Evolutionary conservation across 306 rosid species (phyloP), one percentile per base, ranked within the genome.

Genomic region (Rosa rugosa): DNA sequence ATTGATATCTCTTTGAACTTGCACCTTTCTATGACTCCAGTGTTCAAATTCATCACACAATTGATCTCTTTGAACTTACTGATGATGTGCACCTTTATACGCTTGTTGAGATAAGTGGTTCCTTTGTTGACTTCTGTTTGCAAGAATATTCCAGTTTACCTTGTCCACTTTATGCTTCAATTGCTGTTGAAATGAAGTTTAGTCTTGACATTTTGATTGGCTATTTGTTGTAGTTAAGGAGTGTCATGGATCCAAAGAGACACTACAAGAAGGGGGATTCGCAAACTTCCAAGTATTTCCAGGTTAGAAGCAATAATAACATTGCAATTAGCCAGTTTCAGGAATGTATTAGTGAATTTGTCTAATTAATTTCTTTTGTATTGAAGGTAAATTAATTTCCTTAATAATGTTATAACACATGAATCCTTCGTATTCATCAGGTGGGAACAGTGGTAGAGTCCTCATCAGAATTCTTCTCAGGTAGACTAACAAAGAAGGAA

Each of bases 201-300:
- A 42, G 25, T 36, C 46, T 72, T 77, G 54, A 69, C 71, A 69
- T 64, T 75, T 64, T n/a, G 11, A 72, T 56, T 54, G 18, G 59
- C 13, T 74, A 68, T 70, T 81, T 60, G 36, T 69, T 85, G 42
- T 83, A 94, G 97, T 72, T 91, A 80, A 92, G 97, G 87, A 75
- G 71, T 83, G 94, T 73, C 59, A 73, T 94, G 63, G 98, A 94
- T 91, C 97, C 98, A 10, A 92, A 90, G 83, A 80, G 95, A 79
- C 97, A 92, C 79, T 94, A 92, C 85, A 94, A 94, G 85, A 92
- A 91, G 87, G 87, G 88, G 36, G 91, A 85, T 75, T 86, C 93
- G 34, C 86, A 92, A 20, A 81, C 85, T 1, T 87, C 89, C 75
- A 92, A 90, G 81, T 94, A 90, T 82, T 89, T 92, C 83, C 97